A percentile compares a stretch with the other conserved stretches of the same genome.
Evolutionary conservation across 192 early-diverging fungal genomes (phyloP).

Genomic region (Phlyctochytrium planicorne): DNA sequence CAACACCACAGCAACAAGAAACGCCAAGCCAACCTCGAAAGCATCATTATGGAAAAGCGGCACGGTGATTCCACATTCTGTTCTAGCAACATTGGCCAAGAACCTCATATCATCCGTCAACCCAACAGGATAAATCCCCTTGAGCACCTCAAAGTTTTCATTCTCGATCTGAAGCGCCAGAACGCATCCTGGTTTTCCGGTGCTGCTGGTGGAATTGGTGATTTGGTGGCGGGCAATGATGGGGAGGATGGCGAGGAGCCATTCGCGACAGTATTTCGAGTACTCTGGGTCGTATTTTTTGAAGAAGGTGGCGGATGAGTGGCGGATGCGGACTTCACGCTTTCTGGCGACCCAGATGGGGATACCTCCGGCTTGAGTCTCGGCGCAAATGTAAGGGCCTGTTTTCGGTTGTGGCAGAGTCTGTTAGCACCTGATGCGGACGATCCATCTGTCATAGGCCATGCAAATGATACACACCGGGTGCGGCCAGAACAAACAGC

Average conservation of each 20-base stretch:
- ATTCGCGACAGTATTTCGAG: slow-evolving; percentile 69
- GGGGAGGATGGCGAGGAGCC: slow-evolving; percentile 71
- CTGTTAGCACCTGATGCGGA: background rate
- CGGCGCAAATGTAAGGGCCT: slow-evolving; percentile 24
- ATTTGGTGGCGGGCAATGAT: slow-evolving; percentile 79
- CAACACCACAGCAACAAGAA: slow-evolving; percentile 1
- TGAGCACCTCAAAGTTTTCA: slow-evolving; percentile 63
- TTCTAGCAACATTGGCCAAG: slow-evolving; percentile 65
- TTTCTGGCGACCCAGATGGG: slow-evolving; percentile 80
- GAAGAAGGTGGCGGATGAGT: slow-evolving; percentile 64
- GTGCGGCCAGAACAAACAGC: slow-evolving; percentile 77
- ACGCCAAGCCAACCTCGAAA: slow-evolving; percentile 46
- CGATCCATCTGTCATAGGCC: too few relatives aligned
- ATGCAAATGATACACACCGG: slow-evolving; percentile 56
- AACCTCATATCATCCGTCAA: slow-evolving; percentile 79
- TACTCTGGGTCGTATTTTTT: slow-evolving; percentile 70
- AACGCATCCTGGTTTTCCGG: slow-evolving; percentile 65
- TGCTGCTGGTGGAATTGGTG: slow-evolving; percentile 29
- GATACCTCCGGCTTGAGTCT: slow-evolving; percentile 68
- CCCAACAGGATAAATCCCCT: slow-evolving; percentile 65
- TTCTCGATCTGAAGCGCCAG: slow-evolving; percentile 84
- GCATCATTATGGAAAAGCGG: slow-evolving; percentile 88
- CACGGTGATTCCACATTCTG: slow-evolving; percentile 72
- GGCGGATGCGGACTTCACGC: slow-evolving; percentile 68
- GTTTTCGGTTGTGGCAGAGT: background rate